A percentile compares a stretch with the other conserved stretches of the same genome.
phyloP scores from a whole-genome alignment of 371 early-diverging fungal species.

The Mucor lusitanicus region DNA sequence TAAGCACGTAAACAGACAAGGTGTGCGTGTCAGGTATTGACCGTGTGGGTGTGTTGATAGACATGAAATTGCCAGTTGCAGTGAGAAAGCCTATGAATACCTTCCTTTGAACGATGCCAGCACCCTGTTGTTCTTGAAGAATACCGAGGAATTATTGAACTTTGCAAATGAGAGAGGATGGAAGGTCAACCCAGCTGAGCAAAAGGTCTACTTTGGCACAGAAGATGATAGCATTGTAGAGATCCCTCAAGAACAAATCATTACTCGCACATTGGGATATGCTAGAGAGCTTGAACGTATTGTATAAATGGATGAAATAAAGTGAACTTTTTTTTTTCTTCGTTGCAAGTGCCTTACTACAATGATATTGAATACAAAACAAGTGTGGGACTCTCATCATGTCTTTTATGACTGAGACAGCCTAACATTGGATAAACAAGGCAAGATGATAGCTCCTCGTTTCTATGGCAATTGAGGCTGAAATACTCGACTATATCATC shows the following conservation, averaged over 20 bases:
- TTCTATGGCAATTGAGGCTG: too few species aligned
- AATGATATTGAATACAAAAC: too few species aligned
- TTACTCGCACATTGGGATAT: constrained; percentile 83
- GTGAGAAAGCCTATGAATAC: constrained; percentile 87
- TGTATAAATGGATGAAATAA: constrained; percentile 64
- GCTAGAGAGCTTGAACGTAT: constrained; percentile 96
- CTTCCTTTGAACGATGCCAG: constrained; percentile 89
- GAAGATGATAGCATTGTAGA: constrained; percentile 62
- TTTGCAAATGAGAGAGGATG: constrained; percentile 85
- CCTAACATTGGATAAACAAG: too few species aligned
- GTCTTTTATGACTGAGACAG: too few species aligned
- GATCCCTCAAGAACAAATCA: constrained; percentile 83
- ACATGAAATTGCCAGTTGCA: constrained; percentile 93
- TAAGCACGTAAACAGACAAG: constrained; percentile 18
- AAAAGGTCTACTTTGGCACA: constrained; percentile 81
- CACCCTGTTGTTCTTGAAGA: constrained; percentile 84
- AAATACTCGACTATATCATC: neutral
- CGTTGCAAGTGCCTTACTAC: too few species aligned
- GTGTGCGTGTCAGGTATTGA: neutral
- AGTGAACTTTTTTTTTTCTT: too few species aligned
- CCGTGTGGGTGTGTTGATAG: constrained; percentile 32
- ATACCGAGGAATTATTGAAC: constrained; percentile 71
- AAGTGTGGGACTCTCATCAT: too few species aligned
- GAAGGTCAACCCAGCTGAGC: constrained; percentile 79
- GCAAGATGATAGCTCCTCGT: too few species aligned